Base-by-base conservation (phyloP, 495 filamentous ascomycete genomes). In the Sordaria brevicollis region DNA sequence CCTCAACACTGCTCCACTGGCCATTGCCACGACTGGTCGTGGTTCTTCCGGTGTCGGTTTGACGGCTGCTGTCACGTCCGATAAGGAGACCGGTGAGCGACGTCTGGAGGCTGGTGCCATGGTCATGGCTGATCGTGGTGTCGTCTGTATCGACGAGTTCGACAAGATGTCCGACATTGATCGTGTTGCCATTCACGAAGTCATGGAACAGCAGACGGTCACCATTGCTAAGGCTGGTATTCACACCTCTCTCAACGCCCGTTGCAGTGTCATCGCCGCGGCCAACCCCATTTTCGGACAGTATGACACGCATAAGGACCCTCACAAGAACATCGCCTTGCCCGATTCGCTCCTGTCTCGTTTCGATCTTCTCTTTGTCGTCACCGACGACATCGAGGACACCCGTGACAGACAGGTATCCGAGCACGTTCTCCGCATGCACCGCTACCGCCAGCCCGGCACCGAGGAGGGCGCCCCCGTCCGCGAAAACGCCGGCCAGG, bases 101-200 rank as follows among this genome's bases (percentile, higher is more conserved):
- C 87, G 95, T 71, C 84, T 99, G 3, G 95, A 99, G 82, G 95
- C 95, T 8, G 95, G 95, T 86, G 95, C 95, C 71, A 99, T 99
- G 95, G 95, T 99, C 69, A 91, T 99, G 70, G 95, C 89, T 76
- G 95, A 99, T 76, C 90, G 95, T 62, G 95, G 95, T 69, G 94
- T 99, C 39, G 95, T 99, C 43, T 99, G 95, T 82, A 99, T 99
- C 74, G 95, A 99, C 79, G 95, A 99, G 79, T 99, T 99, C 77
- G 95, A 99, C 81, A 99, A 99, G 82, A 99, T 99, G 95, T 96
- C 92, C 72, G 95, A 98, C 79, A 90, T 98, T 39, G 95, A 99
- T 79, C 89, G 95, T 73, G 95, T 99, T 25, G 95, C 95, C 65
- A 99, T 99, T 75, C 95, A 99, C 86, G 95, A 99, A 92, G 95